Base-by-base conservation (phyloP, 2,329 filamentous ascomycete genomes). In the Ophiostoma australiae region DNA sequence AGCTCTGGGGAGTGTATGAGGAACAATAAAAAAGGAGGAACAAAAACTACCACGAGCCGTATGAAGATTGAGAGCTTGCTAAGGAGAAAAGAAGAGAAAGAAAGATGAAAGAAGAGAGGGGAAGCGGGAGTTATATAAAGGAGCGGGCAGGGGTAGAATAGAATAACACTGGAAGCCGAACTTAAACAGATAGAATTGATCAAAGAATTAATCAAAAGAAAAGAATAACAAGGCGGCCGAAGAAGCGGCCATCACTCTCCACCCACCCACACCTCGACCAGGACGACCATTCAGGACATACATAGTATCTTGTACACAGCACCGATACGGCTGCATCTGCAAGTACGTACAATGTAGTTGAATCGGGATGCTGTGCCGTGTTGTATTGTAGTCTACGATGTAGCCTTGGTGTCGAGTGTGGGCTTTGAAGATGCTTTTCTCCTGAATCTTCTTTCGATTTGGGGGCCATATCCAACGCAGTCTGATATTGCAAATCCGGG, bases 11-110 rank as follows among this genome's bases (percentile, higher is more conserved):
- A 27, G 15, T 35, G 31, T 35, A 20, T 3, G 74, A 76, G 75
- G 73, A 75, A 76, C 68, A 75, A 74, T 84, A 78, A 77, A 78
- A 84, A 84, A 85, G 82, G 67, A 78, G 69, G 78, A 77, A 78
- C 78, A 78, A 80, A 84, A 86, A 83, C 80, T 84, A 82, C 80
- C 80, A 83, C 81, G 80, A 81, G 82, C 82, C 84, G 44, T 84
- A 84, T 78, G 80, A 79, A 76, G 78, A 82, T 84, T 84, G 80
- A 83, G 78, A 82, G 83, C 88, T 91, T 91, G 89, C 89, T 90
- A 77, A 77, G 77, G 77, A 81, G 81, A 80, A 81, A 81, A 80
- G 82, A 82, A 55, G 44, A 67, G 78, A 78, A 79, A 78, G 76
- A 80, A 80, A 78, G 78, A 63, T 63, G 58, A 27, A 58, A 63